Conservation (phyloP, 768 basidiomycete genomes). For the Hemileccinum impolitum region DNA sequence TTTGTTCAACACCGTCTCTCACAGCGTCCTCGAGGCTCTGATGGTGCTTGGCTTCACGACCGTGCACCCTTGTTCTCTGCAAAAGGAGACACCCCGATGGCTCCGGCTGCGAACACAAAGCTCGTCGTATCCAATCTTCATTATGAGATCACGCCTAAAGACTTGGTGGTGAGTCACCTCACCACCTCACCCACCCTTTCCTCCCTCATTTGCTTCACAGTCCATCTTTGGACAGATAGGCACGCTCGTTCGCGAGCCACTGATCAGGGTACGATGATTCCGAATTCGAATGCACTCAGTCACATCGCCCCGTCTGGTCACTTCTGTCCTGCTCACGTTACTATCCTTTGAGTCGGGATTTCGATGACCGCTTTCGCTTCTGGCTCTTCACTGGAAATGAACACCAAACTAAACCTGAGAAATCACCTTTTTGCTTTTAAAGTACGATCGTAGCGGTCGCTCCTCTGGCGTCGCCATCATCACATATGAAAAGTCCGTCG, state of each 20-base stretch:
- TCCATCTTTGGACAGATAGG: slow-evolving; percentile 90
- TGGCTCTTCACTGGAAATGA: slow-evolving; percentile 33
- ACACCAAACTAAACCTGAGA: slow-evolving; percentile 58
- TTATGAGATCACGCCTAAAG: slow-evolving; percentile 87
- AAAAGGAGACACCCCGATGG: slow-evolving; percentile 24
- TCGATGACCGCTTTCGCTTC: slow-evolving; percentile 43
- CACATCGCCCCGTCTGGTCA: slow-evolving; percentile 33
- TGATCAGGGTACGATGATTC: slow-evolving; percentile 86
- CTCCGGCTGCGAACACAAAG: slow-evolving; percentile 37
- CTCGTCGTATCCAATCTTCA: slow-evolving; percentile 85
- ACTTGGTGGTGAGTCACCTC: slow-evolving; percentile 68
- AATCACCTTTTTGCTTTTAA: slow-evolving; percentile 44
- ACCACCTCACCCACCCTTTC: neutral
- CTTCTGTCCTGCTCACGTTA: slow-evolving; percentile 30
- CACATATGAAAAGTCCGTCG: slow-evolving; percentile 70
- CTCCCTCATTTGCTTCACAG: slow-evolving; percentile 36
- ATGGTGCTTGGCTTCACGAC: slow-evolving; percentile 77
- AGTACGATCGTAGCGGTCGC: slow-evolving; percentile 97
- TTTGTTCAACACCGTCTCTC: slow-evolving; percentile 4
- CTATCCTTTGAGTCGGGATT: slow-evolving; percentile 29
- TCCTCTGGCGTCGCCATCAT: slow-evolving; percentile 81
- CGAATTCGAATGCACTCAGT: slow-evolving; percentile 38
- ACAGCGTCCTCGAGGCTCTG: slow-evolving; percentile 58
- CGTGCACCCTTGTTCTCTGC: slow-evolving; percentile 49
- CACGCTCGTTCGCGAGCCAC: slow-evolving; percentile 88